phyloP scores from a whole-genome alignment of 2,329 filamentous ascomycete species.

The Ramichloridium luteum region DNA sequence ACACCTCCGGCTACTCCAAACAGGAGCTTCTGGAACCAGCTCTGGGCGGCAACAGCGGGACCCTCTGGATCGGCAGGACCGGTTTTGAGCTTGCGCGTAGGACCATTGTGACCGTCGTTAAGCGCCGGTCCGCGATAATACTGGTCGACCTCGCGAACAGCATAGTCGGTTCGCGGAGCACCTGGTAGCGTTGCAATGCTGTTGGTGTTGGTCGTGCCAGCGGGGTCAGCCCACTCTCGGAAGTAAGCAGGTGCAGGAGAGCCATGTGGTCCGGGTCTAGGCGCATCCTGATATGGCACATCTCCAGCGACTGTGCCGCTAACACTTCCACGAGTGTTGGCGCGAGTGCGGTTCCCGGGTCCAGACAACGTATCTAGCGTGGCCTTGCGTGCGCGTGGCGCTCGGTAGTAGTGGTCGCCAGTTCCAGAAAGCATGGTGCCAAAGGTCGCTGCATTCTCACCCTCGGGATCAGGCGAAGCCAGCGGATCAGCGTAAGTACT shows the following conservation, averaged over 20 bases:
- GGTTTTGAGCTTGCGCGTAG: slow-evolving; percentile 76
- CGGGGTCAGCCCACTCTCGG: slow-evolving; percentile 40
- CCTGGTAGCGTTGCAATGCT: background rate
- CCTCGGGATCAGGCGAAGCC: slow-evolving; percentile 26
- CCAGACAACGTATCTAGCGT: slow-evolving; percentile 44
- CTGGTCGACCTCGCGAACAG: slow-evolving; percentile 89
- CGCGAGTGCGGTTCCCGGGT: slow-evolving; percentile 32
- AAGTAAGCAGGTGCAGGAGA: slow-evolving; percentile 44
- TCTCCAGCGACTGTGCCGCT: slow-evolving; percentile 14
- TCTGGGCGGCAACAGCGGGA: slow-evolving; percentile 74
- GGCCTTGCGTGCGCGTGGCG: slow-evolving; percentile 59
- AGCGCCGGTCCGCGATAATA: slow-evolving; percentile 89
- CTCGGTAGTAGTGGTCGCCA: slow-evolving; percentile 76
- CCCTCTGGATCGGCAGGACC: slow-evolving; percentile 91
- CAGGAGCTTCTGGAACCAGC: slow-evolving; percentile 66
- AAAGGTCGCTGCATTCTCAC: slow-evolving; percentile 7
- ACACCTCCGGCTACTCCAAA: slow-evolving; percentile 16
- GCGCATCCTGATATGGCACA: slow-evolving; percentile 32
- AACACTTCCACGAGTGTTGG: slow-evolving; percentile 38
- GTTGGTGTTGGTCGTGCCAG: slow-evolving; percentile 27
- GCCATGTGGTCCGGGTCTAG: slow-evolving; percentile 28
- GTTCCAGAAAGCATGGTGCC: slow-evolving; percentile 5
- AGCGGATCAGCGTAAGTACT: too few relatives aligned
- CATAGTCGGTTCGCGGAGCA: slow-evolving; percentile 60
- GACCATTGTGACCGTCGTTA: slow-evolving; percentile 59